These are phyloP conservation scores for Spiraea crenata DNA, from an alignment of 331 rosid genomes.

Conservation along the genomic window DNA sequence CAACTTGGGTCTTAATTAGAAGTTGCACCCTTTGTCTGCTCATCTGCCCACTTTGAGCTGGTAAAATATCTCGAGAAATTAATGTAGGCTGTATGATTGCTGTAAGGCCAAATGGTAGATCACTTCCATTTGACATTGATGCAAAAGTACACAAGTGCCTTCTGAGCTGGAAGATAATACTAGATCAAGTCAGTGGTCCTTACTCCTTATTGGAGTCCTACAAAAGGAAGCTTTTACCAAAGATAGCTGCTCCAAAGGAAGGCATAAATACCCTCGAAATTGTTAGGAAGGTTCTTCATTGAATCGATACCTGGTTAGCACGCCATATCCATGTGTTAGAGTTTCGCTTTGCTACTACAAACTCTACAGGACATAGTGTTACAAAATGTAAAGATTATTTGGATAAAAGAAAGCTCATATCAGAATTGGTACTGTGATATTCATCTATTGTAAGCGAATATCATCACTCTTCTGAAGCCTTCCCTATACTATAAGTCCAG, in stretches of 20 bases:
- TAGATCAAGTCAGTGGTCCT: neutral
- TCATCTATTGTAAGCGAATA: neutral
- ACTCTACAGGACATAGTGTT: neutral
- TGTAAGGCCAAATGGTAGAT: neutral
- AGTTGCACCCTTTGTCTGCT: too few relatives aligned
- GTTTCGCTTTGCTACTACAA: neutral
- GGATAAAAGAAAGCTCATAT: neutral
- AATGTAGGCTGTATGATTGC: neutral
- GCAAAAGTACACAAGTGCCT: neutral
- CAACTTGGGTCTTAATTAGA: slow-evolving; percentile 1
- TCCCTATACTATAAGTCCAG: too few relatives aligned
- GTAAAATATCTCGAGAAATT: neutral
- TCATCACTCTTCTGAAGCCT: too few relatives aligned
- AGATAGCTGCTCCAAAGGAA: slow-evolving; percentile 1
- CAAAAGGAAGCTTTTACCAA: neutral
- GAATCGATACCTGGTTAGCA: slow-evolving; percentile 16
- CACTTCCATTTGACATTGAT: neutral
- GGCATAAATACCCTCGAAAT: slow-evolving; percentile 14
- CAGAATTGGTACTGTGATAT: neutral
- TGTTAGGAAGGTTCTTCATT: neutral
- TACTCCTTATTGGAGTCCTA: neutral
- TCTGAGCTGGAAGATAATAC: neutral
- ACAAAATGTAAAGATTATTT: neutral
- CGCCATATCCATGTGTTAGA: neutral
- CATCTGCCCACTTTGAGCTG: neutral